Conservation (phyloP, 1,284 basidiomycete genomes). For the Tranzscheliella williamsii region DNA sequence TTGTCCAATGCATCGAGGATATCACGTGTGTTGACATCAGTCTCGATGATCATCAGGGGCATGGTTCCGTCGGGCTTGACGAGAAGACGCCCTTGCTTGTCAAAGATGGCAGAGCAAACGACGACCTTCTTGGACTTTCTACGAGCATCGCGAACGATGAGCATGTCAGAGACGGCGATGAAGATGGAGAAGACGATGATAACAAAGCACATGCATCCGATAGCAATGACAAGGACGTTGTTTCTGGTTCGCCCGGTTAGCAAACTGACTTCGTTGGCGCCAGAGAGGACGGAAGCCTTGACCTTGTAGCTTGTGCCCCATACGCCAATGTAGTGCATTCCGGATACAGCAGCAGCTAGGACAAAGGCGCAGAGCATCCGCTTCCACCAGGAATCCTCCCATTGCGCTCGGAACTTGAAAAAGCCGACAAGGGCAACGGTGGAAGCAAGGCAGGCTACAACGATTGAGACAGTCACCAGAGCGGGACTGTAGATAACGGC, state of each 20-base stretch:
- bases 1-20: slow-evolving; percentile 64
- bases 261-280: slow-evolving; percentile 27
- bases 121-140: slow-evolving; percentile 64
- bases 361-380: slow-evolving; percentile 62
- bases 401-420: slow-evolving; percentile 64
- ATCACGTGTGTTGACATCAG: slow-evolving; percentile 62
- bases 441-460: slow-evolving; percentile 64
- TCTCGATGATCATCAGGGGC: slow-evolving; percentile 65
- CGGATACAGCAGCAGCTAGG: slow-evolving; percentile 64
- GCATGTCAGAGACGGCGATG: slow-evolving; percentile 62
- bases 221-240: slow-evolving; percentile 61
- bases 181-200: slow-evolving; percentile 63
- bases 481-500: slow-evolving; percentile 59
- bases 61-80: slow-evolving; percentile 65
- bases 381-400: slow-evolving; percentile 65
- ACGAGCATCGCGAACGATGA: slow-evolving; percentile 61
- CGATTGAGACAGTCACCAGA: slow-evolving; percentile 63
- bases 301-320: slow-evolving; percentile 63
- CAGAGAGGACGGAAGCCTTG: slow-evolving; percentile 16
- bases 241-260: slow-evolving; percentile 45
- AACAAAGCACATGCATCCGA: slow-evolving; percentile 63
- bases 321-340: slow-evolving; percentile 66
- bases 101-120: slow-evolving; percentile 64
- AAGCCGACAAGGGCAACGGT: slow-evolving; percentile 64
- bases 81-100: slow-evolving; percentile 64